phyloP scores from a whole-genome alignment of 2,329 filamentous ascomycete genomes.

The Harringtonia lauricola region DNA sequence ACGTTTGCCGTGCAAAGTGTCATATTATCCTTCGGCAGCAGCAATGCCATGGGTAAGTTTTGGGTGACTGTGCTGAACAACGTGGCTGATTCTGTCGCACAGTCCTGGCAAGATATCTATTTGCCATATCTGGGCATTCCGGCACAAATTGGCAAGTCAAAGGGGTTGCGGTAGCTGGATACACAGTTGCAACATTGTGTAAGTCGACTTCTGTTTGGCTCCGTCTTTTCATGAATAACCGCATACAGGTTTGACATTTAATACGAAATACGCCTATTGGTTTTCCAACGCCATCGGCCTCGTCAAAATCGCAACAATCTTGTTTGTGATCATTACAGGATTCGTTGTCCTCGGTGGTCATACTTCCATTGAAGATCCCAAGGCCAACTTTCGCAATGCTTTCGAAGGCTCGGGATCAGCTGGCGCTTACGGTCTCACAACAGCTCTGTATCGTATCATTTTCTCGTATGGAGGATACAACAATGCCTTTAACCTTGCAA shows the following conservation, averaged over 20 bases:
- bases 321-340: conserved; percentile 46
- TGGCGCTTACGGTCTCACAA: conserved; percentile 36
- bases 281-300: conserved; percentile 42
- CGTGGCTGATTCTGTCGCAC: not conserved
- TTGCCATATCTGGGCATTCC: conserved; percentile 36
- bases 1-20: conserved; percentile 54
- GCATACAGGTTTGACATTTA: conserved; percentile 25
- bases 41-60: conserved; percentile 43
- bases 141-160: conserved; percentile 54
- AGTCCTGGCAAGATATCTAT: conserved; percentile 54
- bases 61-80: too few species aligned
- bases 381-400: conserved; percentile 40
- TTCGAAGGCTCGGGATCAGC: conserved; percentile 37
- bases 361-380: conserved; percentile 34
- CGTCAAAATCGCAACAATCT: conserved; percentile 45
- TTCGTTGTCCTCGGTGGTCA: conserved; percentile 49
- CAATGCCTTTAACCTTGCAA: conserved; percentile 50
- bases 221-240: not conserved
- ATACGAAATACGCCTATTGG: conserved; percentile 41
- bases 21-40: conserved; percentile 52
- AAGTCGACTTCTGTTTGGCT: too few species aligned
- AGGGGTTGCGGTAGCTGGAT: conserved; percentile 53
- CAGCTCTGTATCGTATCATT: conserved; percentile 47
- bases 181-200: conserved; percentile 47
- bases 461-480: conserved; percentile 47